A percentile compares a stretch with the other conserved stretches of the same genome.
Evolutionary conservation across 805 yeast species (phyloP).

Genomic region (Myxozyma udenii): DNA sequence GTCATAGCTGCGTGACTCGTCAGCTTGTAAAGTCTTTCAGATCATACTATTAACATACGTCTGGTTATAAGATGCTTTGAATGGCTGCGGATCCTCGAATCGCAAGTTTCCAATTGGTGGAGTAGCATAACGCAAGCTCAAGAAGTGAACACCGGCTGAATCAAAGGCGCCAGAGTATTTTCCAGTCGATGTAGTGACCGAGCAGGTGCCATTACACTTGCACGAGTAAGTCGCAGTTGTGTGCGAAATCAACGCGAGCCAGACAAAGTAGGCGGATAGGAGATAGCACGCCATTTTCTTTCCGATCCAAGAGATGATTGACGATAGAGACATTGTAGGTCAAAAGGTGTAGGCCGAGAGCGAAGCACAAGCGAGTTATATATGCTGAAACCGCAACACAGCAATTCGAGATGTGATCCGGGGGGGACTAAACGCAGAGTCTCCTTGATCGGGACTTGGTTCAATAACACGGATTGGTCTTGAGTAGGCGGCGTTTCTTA

Average conservation of each 20-base stretch:
- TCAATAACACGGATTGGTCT: too few species aligned
- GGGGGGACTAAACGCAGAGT: too few species aligned
- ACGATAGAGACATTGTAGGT: too few species aligned
- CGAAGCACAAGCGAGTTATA: too few species aligned
- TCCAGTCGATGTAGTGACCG: conserved; percentile 23
- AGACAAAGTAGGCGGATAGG: neutral
- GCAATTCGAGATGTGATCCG: too few species aligned
- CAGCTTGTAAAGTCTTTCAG: too few species aligned
- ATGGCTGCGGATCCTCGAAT: conserved; percentile 22
- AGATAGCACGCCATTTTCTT: conserved; percentile 6
- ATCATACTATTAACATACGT: too few species aligned
- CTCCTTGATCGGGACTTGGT: too few species aligned
- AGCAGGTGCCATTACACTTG: conserved; percentile 16
- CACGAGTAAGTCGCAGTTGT: conserved; percentile 10
- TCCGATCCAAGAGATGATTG: neutral
- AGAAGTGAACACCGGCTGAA: conserved; percentile 15
- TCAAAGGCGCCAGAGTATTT: conserved; percentile 15
- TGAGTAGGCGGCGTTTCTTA: too few species aligned
- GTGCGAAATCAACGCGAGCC: conserved; percentile 4
- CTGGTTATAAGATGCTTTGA: conserved; percentile 5
- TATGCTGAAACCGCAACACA: too few species aligned
- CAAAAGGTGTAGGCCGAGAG: too few species aligned
- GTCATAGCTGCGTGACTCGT: conserved; percentile 17
- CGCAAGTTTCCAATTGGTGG: conserved; percentile 23
- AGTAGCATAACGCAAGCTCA: conserved; percentile 26